phyloP scores from a whole-genome alignment of 2,329 filamentous ascomycete genomes.

The Phialemoniopsis sp. region DNA sequence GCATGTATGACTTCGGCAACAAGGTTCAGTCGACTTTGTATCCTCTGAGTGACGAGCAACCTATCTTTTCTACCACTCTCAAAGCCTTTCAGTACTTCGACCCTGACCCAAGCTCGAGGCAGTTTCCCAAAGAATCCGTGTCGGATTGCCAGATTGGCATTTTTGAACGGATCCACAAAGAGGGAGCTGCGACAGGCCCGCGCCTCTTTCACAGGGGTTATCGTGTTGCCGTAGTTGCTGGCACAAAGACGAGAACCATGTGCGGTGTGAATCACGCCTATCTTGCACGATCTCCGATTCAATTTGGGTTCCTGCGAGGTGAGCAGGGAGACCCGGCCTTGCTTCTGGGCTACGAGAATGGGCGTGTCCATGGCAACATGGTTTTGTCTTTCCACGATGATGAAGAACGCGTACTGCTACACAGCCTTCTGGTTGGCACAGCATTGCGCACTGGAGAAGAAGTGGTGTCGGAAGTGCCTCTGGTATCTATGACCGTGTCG shows the following conservation, averaged over 20 bases:
- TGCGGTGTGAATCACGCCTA: slow-evolving; percentile 72
- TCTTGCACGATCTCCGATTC: slow-evolving; percentile 60
- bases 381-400: slow-evolving; percentile 72
- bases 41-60: slow-evolving; percentile 63
- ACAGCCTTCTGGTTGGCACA: slow-evolving; percentile 70
- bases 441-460: slow-evolving; percentile 64
- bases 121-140: slow-evolving; percentile 73
- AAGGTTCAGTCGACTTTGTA: slow-evolving; percentile 71
- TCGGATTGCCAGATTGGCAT: slow-evolving; percentile 68
- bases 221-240: slow-evolving; percentile 73
- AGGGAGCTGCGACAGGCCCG: slow-evolving; percentile 68
- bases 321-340: slow-evolving; percentile 68
- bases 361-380: slow-evolving; percentile 64
- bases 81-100: slow-evolving; percentile 80
- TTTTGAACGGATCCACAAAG: slow-evolving; percentile 67
- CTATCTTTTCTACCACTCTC: slow-evolving; percentile 66
- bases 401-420: slow-evolving; percentile 66
- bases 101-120: slow-evolving; percentile 60
- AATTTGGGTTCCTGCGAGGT: slow-evolving; percentile 72
- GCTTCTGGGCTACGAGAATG: slow-evolving; percentile 66
- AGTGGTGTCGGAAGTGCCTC: slow-evolving; percentile 64
- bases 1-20: slow-evolving; percentile 79
- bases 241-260: slow-evolving; percentile 70
- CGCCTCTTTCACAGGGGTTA: slow-evolving; percentile 75
- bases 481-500: slow-evolving; percentile 61